Conservation (phyloP, 2,329 filamentous ascomycete genomes). For the Acephala macrosclerotiorum region DNA sequence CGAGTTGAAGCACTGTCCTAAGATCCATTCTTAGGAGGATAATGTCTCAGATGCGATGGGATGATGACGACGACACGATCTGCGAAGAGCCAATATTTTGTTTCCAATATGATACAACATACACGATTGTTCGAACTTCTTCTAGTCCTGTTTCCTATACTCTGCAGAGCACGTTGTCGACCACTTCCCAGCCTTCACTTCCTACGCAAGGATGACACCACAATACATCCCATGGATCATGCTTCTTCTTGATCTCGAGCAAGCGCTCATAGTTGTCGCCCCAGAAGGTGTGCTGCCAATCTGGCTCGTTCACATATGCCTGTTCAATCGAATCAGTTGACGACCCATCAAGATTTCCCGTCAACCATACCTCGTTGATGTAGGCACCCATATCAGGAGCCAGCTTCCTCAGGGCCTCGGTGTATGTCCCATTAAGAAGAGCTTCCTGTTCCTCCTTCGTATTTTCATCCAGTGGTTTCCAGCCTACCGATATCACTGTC, state of each 20-base stretch:
- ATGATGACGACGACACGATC: background rate
- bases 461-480: constrained; percentile 28
- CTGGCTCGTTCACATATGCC: constrained; percentile 53
- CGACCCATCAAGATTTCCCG: constrained; percentile 19
- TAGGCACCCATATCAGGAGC: constrained; percentile 39
- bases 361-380: constrained; percentile 35
- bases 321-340: constrained; percentile 47
- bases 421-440: constrained; percentile 28
- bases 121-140: background rate
- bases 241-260: constrained; percentile 51
- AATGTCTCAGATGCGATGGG: background rate
- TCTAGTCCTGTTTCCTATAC: background rate
- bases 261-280: constrained; percentile 52
- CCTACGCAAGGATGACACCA: constrained; percentile 58
- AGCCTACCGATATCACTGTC: constrained; percentile 17
- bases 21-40: constrained; percentile 35
- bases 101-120: constrained; percentile 8
- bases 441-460: constrained; percentile 21
- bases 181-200: constrained; percentile 48
- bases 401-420: constrained; percentile 33
- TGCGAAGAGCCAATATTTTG: background rate
- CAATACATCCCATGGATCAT: constrained; percentile 56
- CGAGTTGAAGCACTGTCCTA: constrained; percentile 31
- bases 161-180: constrained; percentile 31
- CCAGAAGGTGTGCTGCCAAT: constrained; percentile 44